Percentiles rank a stretch among this genome's conserved stretches.
Evolutionary conservation across 768 basidiomycete species (phyloP).

Genomic region (Boletus rubropictus): DNA sequence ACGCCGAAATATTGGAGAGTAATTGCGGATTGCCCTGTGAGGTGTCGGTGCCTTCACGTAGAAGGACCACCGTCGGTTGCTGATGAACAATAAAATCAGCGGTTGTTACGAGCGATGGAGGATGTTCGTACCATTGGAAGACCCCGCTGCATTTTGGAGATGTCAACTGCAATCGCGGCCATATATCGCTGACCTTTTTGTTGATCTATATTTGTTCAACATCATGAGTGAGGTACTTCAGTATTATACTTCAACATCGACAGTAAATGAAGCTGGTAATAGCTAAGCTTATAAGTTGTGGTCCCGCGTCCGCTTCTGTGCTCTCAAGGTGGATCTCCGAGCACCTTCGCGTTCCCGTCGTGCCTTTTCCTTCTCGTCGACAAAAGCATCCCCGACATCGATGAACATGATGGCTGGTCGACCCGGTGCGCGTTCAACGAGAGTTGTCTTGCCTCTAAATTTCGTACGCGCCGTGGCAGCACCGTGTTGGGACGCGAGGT

Average conservation of each 20-base stretch:
- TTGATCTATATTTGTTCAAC: conserved; percentile 21
- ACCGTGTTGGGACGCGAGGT: conserved; percentile 45
- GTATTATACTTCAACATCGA: not conserved
- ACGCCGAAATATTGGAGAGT: conserved; percentile 93
- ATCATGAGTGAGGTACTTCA: not conserved
- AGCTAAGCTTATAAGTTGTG: conserved; percentile 8
- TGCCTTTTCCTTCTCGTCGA: conserved; percentile 50
- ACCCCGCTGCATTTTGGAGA: conserved; percentile 72
- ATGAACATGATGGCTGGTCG: conserved; percentile 60
- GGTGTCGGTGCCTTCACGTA: conserved; percentile 92
- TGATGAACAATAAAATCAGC: conserved; percentile 31
- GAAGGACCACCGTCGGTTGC: conserved; percentile 98
- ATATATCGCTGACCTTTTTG: conserved; percentile 5
- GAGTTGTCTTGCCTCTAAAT: conserved; percentile 33
- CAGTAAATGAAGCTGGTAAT: not conserved
- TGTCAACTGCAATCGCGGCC: conserved; percentile 7
- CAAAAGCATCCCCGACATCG: conserved; percentile 68
- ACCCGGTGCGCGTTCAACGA: conserved; percentile 36
- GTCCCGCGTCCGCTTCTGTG: conserved; percentile 26
- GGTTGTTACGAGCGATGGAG: not conserved
- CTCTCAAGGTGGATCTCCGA: conserved; percentile 37
- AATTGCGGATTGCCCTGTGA: conserved; percentile 92
- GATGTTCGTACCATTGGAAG: conserved; percentile 61
- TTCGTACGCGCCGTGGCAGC: conserved; percentile 36
- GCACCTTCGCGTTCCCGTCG: conserved; percentile 46